Evolutionary conservation across 2,329 filamentous ascomycete species (phyloP), one percentile per base, ranked within the genome.

Genomic region (Fusarium sp.): DNA sequence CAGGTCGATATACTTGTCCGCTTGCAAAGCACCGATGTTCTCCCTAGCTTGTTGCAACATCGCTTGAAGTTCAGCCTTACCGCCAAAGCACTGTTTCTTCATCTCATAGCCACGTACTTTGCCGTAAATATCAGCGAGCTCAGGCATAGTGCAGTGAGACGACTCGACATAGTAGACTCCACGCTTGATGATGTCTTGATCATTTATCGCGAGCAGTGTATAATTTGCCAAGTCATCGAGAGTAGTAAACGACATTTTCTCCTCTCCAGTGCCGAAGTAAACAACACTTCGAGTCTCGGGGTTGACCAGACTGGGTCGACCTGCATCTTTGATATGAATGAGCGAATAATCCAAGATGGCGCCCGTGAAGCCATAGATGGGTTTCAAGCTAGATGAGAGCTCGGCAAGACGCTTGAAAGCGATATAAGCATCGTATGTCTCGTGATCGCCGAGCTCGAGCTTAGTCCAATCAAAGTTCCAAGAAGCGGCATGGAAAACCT

Each of bases 401-500:
- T 67, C 62, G 18, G 65, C 65, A 8, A 67, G 65, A 7, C 62
- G 51, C 11, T 60, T 67, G 5, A 67, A 67, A 24, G 65, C 57
- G 11, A 67, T 67, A 8, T 67, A 60, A 22, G 65, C 44, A n/a
- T 67, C 62, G 2, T 67, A 67, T 1, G 45, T 67, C 9, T 67
- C 62, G 22, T 67, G 52, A 17, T 67, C 62, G 10, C 65, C 62
- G 18, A 67, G 30, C 10, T 44, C 32, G 4, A 67, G 52, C 5
- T 39, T 67, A 8, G 65, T 52, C 65, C 65, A 67, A 12, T 67
- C 52, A 30, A 60, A 67, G 22, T 66, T 67, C 52, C 62, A 67
- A 5, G 45, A 52, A 0, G 65, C 62, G 6, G 65, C 65, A 3
- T 67, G 62, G 22, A 67, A 67, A 41, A 58, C 30, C 63, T 66